Percentiles rank a stretch among this genome's conserved stretches.
Evolutionary conservation across 805 yeast species (phyloP).

Genomic region (Cyberlindnera meyerae): DNA sequence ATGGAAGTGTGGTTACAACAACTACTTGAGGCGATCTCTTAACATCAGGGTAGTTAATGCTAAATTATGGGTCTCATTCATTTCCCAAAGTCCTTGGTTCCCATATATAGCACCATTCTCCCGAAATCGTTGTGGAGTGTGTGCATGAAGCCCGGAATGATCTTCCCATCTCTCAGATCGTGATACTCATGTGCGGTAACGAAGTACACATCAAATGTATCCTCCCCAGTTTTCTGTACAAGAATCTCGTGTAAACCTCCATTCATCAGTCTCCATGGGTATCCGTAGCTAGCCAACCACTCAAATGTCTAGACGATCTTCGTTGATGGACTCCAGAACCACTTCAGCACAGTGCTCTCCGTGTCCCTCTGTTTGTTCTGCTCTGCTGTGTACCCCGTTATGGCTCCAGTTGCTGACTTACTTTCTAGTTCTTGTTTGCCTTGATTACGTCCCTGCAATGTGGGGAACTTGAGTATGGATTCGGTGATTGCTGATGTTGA

Average conservation of each 20-base stretch:
- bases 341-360: conserved; percentile 7
- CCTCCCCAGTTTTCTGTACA: conserved; percentile 7
- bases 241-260: conserved; percentile 22
- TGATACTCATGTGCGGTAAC: conserved; percentile 20
- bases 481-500: neutral
- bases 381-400: neutral
- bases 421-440: neutral
- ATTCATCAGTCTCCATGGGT: conserved; percentile 26
- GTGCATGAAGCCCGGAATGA: conserved; percentile 16
- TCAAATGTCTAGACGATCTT: conserved; percentile 14
- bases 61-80: too few species aligned
- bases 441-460: too few species aligned
- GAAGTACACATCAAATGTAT: conserved; percentile 19
- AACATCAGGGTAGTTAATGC: too few species aligned
- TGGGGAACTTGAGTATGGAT: conserved; percentile 4
- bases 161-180: conserved; percentile 22
- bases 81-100: conserved; percentile 3
- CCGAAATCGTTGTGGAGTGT: conserved; percentile 19
- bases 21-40: too few species aligned
- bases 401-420: neutral
- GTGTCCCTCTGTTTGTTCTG: neutral
- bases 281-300: conserved; percentile 19
- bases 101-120: conserved; percentile 12
- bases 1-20: too few species aligned
- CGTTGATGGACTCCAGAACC: conserved; percentile 7